phyloP scores from a whole-genome alignment of 2,329 filamentous ascomycete species.

The Neospermospora avenae region DNA sequence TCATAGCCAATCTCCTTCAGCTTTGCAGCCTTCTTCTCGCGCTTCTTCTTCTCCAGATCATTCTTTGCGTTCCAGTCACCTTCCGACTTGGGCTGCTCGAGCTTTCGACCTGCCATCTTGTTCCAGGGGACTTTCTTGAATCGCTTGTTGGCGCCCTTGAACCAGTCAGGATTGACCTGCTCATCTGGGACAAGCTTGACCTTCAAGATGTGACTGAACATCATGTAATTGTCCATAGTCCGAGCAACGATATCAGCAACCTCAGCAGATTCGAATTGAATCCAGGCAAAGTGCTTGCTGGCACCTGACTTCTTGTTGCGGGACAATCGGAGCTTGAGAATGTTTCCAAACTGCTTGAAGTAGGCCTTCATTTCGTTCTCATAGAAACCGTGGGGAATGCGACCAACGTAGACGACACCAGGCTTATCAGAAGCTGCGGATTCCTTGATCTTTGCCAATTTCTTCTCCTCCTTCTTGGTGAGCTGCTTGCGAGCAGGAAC shows the following conservation, averaged over 20 bases:
- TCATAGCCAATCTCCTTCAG: slow-evolving; percentile 81
- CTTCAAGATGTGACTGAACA: slow-evolving; percentile 92
- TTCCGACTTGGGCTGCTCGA: slow-evolving; percentile 71
- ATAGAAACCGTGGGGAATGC: slow-evolving; percentile 94
- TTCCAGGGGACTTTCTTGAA: slow-evolving; percentile 89
- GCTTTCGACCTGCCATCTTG: slow-evolving; percentile 72
- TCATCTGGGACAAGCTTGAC: slow-evolving; percentile 75
- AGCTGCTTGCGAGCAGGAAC: slow-evolving; percentile 38
- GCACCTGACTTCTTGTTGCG: slow-evolving; percentile 89
- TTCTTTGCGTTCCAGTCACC: slow-evolving; percentile 77
- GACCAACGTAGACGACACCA: slow-evolving; percentile 85
- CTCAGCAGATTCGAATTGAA: slow-evolving; percentile 75
- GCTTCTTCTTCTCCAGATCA: slow-evolving; percentile 66
- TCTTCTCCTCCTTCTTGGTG: slow-evolving; percentile 49
- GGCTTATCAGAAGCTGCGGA: slow-evolving; percentile 50
- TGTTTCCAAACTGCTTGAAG: slow-evolving; percentile 87
- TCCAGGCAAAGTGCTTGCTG: slow-evolving; percentile 91
- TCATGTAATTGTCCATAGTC: slow-evolving; percentile 96
- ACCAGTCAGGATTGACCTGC: slow-evolving; percentile 76
- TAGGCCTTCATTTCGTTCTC: slow-evolving; percentile 93
- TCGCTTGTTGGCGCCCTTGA: slow-evolving; percentile 84
- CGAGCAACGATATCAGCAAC: slow-evolving; percentile 90
- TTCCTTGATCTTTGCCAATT: slow-evolving; percentile 43
- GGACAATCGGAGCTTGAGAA: slow-evolving; percentile 74
- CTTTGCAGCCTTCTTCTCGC: slow-evolving; percentile 67